These are phyloP conservation scores for Platismatia glauca DNA, from an alignment of 495 filamentous ascomycete species.

Conservation along the genomic window DNA sequence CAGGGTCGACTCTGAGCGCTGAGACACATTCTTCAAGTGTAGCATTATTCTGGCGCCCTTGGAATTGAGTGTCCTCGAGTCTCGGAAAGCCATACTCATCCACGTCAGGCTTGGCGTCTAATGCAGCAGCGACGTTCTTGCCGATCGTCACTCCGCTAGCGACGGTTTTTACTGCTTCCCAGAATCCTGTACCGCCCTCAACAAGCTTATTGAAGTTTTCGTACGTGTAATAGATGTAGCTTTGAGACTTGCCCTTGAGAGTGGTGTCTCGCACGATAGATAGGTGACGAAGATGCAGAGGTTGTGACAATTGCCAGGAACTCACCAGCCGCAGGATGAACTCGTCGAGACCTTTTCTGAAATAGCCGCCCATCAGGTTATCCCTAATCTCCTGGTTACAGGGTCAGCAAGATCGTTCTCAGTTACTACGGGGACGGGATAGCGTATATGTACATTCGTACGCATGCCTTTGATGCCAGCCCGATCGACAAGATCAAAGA, in stretches of 20 bases:
- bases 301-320: slow-evolving; percentile 53
- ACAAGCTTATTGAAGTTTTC: slow-evolving; percentile 50
- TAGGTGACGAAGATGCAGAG: slow-evolving; percentile 53
- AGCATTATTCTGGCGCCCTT: slow-evolving; percentile 26
- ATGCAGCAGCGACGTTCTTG: slow-evolving; percentile 25
- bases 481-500: slow-evolving; percentile 44
- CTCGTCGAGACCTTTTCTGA: slow-evolving; percentile 50
- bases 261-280: slow-evolving; percentile 53
- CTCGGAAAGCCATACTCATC: slow-evolving; percentile 48
- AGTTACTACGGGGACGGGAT: neutral
- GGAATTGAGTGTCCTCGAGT: slow-evolving; percentile 16
- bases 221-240: slow-evolving; percentile 52
- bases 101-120: slow-evolving; percentile 33
- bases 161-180: slow-evolving; percentile 49
- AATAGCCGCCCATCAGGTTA: slow-evolving; percentile 28
- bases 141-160: slow-evolving; percentile 32
- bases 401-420: neutral
- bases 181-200: slow-evolving; percentile 43
- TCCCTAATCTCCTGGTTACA: slow-evolving; percentile 16
- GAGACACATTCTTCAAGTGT: slow-evolving; percentile 39
- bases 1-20: slow-evolving; percentile 23
- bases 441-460: slow-evolving; percentile 36
- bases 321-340: slow-evolving; percentile 47
- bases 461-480: slow-evolving; percentile 45
- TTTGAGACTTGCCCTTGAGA: slow-evolving; percentile 41